Conservation (phyloP, 495 filamentous ascomycete species). For the Penicillium desertorum region DNA sequence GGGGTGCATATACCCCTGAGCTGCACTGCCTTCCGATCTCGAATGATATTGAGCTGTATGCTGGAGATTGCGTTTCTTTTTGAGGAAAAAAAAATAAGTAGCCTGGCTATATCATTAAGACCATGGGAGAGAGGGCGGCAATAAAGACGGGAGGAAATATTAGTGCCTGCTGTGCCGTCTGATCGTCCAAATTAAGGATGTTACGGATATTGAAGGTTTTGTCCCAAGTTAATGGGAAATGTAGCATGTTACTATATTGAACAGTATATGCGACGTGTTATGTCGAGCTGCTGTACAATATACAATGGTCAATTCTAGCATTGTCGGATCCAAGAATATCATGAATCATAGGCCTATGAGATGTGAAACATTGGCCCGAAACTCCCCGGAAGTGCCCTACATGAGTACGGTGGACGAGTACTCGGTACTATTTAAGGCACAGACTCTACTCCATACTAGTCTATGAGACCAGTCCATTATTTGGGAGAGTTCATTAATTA, state of each 20-base stretch:
- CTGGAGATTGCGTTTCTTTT: neutral
- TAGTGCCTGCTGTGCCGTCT: slow-evolving; percentile 9
- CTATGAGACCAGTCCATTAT: neutral
- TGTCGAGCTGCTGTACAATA: too few species aligned
- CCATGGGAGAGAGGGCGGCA: neutral
- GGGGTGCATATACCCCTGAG: slow-evolving; percentile 5
- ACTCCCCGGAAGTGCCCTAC: neutral
- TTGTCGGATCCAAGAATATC: too few species aligned
- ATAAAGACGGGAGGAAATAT: neutral
- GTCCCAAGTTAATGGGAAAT: neutral
- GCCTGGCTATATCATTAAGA: neutral
- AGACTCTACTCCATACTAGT: too few species aligned
- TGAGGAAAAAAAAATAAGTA: neutral
- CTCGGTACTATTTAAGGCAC: too few species aligned
- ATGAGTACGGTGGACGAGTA: too few species aligned
- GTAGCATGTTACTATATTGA: neutral
- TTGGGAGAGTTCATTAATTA: neutral
- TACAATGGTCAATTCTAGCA: too few species aligned
- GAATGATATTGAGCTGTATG: neutral
- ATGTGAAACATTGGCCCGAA: too few species aligned
- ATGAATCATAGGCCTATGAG: too few species aligned
- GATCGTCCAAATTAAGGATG: slow-evolving; percentile 4
- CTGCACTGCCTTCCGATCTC: neutral
- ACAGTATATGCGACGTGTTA: too few species aligned
- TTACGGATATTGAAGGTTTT: neutral